These are phyloP conservation scores for Larix kaempferi DNA, from an alignment of 75 land plant genomes.

Conservation along the genomic window DNA sequence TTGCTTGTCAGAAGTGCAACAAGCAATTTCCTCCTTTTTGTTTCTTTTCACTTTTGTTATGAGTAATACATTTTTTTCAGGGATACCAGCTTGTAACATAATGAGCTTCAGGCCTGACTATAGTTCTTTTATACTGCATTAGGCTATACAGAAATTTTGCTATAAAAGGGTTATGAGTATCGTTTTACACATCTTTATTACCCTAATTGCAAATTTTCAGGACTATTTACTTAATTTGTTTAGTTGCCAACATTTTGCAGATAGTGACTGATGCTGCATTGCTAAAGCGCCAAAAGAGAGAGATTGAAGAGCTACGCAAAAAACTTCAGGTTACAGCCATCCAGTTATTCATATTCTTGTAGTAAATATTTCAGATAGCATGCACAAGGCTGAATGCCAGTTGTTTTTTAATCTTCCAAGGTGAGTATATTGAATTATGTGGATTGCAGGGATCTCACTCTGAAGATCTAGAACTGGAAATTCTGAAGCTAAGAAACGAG, in stretches of 20 bases:
- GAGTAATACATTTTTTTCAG: not conserved
- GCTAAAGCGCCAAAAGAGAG: constrained; percentile 83
- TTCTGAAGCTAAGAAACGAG: constrained; percentile 85
- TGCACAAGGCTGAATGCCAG: not conserved
- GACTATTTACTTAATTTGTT: not conserved
- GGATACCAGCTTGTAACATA: not conserved
- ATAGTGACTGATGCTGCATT: constrained; percentile 96
- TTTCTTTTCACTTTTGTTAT: too few relatives aligned
- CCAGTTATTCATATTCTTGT: not conserved
- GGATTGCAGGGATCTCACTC: constrained; percentile 79
- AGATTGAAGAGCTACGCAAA: constrained; percentile 85
- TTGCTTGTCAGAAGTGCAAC: not conserved
- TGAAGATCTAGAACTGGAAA: constrained; percentile 83
- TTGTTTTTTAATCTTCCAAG: not conserved
- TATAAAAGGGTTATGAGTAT: not conserved
- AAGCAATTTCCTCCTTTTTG: not conserved
- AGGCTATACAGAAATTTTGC: not conserved
- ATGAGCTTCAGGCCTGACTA: not conserved
- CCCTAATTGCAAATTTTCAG: not conserved
- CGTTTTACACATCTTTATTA: not conserved
- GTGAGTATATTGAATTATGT: not conserved
- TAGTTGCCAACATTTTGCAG: constrained; percentile 24
- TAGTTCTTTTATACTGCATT: not conserved
- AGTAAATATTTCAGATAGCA: not conserved
- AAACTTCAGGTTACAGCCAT: constrained; percentile 70